These are phyloP conservation scores for Picea mariana DNA, from an alignment of 83 land plant genomes.

Conservation along the genomic window DNA sequence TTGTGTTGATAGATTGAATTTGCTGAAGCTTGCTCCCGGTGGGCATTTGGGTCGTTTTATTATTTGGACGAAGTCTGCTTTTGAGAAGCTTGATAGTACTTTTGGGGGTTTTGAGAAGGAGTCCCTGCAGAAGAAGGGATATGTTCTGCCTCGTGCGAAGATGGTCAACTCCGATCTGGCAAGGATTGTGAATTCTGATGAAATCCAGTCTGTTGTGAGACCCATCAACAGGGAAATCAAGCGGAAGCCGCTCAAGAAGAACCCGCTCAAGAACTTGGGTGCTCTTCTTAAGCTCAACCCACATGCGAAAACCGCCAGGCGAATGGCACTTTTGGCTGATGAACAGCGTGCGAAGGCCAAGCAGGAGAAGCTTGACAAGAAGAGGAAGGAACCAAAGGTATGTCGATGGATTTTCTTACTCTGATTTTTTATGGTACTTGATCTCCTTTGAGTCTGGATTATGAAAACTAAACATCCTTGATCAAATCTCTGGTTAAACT, in stretches of 20 bases:
- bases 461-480: no score
- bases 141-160: conserved; percentile 73
- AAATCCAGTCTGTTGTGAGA: conserved; percentile 81
- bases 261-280: conserved; percentile 86
- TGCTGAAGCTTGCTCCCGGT: conserved; percentile 93
- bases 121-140: conserved; percentile 82
- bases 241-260: conserved; percentile 81
- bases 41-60: conserved; percentile 89
- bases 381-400: conserved; percentile 52
- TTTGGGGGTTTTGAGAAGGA: conserved; percentile 74
- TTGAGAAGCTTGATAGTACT: conserved; percentile 83
- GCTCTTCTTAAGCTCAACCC: conserved; percentile 84
- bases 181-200: conserved; percentile 92
- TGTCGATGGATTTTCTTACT: not conserved
- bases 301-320: conserved; percentile 86
- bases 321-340: conserved; percentile 89
- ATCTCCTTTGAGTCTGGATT: no score
- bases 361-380: conserved; percentile 80
- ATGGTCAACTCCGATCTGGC: conserved; percentile 82
- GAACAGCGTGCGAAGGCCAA: conserved; percentile 74
- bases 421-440: not conserved
- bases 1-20: conserved; percentile 71
- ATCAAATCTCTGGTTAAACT: no score
- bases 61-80: conserved; percentile 86
- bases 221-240: conserved; percentile 77